These are phyloP conservation scores for Hawksworthiomyces lignivorus DNA, from an alignment of 2,329 filamentous ascomycete species.

Conservation along the genomic window DNA sequence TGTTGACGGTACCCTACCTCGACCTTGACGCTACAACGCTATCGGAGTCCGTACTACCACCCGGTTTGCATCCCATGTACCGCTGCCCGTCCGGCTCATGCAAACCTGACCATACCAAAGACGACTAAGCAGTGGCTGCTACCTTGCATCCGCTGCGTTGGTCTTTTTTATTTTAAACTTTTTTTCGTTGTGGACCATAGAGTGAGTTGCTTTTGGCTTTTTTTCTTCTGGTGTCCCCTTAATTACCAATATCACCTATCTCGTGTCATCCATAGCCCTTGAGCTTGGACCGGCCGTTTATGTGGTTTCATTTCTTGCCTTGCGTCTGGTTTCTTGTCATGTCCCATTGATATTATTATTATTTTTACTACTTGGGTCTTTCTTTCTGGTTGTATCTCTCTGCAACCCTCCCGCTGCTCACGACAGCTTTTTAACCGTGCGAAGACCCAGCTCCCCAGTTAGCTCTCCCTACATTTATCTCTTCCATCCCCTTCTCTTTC, in stretches of 20 bases:
- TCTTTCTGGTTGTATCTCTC: slow-evolving; percentile 9
- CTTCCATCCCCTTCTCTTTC: neutral
- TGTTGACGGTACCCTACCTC: neutral
- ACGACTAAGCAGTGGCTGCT: slow-evolving; percentile 1
- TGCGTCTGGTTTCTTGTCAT: neutral
- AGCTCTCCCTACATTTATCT: slow-evolving; percentile 2
- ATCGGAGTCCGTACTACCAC: neutral
- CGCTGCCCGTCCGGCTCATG: slow-evolving; percentile 4
- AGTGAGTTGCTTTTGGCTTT: neutral
- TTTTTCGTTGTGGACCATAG: too few species aligned
- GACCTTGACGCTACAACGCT: neutral
- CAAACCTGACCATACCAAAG: neutral
- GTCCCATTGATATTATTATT: slow-evolving; percentile 1
- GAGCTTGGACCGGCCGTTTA: neutral
- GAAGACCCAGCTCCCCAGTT: neutral
- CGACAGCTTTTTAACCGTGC: slow-evolving; percentile 2
- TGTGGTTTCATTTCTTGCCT: slow-evolving; percentile 1
- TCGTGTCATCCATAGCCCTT: slow-evolving; percentile 3
- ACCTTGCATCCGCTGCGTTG: slow-evolving; percentile 9
- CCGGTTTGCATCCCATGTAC: neutral
- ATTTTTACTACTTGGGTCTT: neutral
- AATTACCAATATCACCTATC: slow-evolving; percentile 4
- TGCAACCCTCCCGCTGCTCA: slow-evolving; percentile 11
- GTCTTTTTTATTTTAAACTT: neutral
- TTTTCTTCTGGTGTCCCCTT: neutral